Evolutionary conservation across 306 rosid species (phyloP).

Genomic region (Corylus heterophylla): DNA sequence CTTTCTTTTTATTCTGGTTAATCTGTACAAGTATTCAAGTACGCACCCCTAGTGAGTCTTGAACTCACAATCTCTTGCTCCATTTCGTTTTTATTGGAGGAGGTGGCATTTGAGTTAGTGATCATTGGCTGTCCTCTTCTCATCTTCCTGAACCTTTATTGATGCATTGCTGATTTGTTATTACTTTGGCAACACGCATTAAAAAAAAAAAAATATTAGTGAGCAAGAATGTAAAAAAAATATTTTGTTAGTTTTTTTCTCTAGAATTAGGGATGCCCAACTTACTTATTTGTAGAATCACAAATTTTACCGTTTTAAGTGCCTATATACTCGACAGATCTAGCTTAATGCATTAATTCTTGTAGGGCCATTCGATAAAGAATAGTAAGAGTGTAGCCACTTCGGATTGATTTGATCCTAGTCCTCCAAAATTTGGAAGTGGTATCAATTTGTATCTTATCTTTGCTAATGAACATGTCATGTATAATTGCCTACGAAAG

Average conservation of each 20-base stretch:
- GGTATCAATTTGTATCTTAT: not conserved
- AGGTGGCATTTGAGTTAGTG: not conserved
- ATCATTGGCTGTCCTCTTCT: too few species aligned
- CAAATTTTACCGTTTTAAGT: too few species aligned
- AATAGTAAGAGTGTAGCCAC: too few species aligned
- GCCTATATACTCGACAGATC: too few species aligned
- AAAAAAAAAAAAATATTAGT: not conserved
- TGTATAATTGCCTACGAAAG: not conserved
- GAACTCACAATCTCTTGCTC: not conserved
- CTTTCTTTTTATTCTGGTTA: conserved; percentile 5
- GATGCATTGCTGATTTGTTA: not conserved
- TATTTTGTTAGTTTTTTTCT: not conserved
- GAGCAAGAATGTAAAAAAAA: not conserved
- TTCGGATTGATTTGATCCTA: not conserved
- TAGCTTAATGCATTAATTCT: too few species aligned
- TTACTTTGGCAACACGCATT: not conserved
- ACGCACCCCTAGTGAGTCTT: not conserved
- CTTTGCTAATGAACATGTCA: not conserved
- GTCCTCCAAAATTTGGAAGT: not conserved
- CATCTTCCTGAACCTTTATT: not conserved
- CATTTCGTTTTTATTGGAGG: not conserved
- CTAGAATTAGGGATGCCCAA: too few species aligned
- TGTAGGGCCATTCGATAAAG: too few species aligned
- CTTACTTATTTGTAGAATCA: too few species aligned
- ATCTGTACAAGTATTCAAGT: not conserved